Evolutionary conservation across 345 rosid species (phyloP).

Genomic region (Eucalyptus polybractea): DNA sequence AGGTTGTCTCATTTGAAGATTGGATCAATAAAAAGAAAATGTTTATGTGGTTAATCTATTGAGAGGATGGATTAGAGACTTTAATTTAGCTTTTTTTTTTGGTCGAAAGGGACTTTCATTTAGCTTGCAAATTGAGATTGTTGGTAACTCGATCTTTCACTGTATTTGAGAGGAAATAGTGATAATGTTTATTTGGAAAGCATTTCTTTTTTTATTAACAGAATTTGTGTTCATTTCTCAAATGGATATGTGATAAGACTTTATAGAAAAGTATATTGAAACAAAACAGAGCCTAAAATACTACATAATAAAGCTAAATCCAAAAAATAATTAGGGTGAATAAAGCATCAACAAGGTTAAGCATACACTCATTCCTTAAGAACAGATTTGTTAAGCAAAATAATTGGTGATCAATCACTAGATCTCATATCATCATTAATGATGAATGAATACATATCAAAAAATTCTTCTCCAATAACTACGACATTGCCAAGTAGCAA

Average conservation of each 20-base stretch:
- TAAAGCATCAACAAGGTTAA: too few relatives aligned
- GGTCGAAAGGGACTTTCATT: background rate
- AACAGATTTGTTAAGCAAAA: too few relatives aligned
- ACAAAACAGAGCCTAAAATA: too few relatives aligned
- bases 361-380: too few relatives aligned
- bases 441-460: fast-evolving
- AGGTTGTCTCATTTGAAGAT: background rate
- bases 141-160: background rate
- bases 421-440: too few relatives aligned
- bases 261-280: too few relatives aligned
- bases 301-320: too few relatives aligned
- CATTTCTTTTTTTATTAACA: background rate
- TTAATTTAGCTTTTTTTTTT: background rate
- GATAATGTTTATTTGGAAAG: background rate
- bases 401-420: too few relatives aligned
- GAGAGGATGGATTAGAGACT: background rate
- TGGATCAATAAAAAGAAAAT: background rate
- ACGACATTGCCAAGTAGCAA: fast-evolving
- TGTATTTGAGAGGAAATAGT: background rate
- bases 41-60: background rate
- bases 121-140: background rate
- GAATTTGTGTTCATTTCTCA: too few relatives aligned
- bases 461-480: too few relatives aligned
- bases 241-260: too few relatives aligned
- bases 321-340: too few relatives aligned